These are phyloP conservation scores for Curvularia hawaiiensis DNA, from an alignment of 2,329 filamentous ascomycete species.

Conservation along the genomic window DNA sequence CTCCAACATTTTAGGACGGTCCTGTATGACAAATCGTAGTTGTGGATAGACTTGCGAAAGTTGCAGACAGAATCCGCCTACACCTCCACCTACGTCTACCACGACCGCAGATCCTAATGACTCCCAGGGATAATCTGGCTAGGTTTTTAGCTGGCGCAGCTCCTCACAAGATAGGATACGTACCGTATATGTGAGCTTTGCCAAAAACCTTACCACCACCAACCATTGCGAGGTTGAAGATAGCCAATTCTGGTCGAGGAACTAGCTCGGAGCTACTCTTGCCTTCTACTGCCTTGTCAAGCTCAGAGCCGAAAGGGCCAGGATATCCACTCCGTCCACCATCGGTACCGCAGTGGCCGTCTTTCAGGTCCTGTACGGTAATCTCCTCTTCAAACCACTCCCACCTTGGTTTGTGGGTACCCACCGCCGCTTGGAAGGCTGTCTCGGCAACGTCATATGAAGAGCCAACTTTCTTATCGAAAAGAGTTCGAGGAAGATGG, in stretches of 20 bases:
- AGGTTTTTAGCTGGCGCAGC: not conserved
- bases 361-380: constrained; percentile 6
- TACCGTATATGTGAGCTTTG: constrained; percentile 34
- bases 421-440: constrained; percentile 36
- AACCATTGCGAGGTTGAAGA: constrained; percentile 38
- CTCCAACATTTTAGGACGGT: constrained; percentile 13
- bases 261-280: constrained; percentile 14
- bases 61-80: constrained; percentile 29
- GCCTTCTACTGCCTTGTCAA: constrained; percentile 7
- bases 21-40: constrained; percentile 18
- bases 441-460: constrained; percentile 42
- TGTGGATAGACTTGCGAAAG: not conserved
- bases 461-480: constrained; percentile 30
- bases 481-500: constrained; percentile 38
- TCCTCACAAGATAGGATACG: not conserved
- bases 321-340: constrained; percentile 22
- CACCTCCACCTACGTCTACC: constrained; percentile 43
- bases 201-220: constrained; percentile 35
- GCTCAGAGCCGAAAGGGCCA: constrained; percentile 29
- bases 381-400: constrained; percentile 45
- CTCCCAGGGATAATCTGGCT: not conserved
- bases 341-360: constrained; percentile 7
- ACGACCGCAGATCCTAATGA: constrained; percentile 24
- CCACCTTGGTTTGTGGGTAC: constrained; percentile 38
- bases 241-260: constrained; percentile 28